Evolutionary conservation across 1,284 basidiomycete genomes (phyloP).

Genomic region (Rhodotorula sp.): DNA sequence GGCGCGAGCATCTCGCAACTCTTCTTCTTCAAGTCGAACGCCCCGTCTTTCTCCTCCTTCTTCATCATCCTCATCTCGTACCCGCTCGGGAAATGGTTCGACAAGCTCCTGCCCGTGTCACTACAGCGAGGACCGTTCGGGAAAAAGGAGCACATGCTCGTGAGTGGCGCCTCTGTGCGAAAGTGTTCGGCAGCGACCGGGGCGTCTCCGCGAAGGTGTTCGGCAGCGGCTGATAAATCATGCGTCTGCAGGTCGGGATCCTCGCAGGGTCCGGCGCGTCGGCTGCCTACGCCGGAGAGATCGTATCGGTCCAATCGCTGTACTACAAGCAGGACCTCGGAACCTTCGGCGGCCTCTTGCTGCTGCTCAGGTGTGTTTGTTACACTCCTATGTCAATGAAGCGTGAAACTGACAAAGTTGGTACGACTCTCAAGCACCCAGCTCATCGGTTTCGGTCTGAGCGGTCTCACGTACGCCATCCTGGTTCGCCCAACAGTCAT

Average conservation of each 20-base stretch:
- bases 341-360: conserved; percentile 49
- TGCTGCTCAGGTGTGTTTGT: conserved; percentile 50
- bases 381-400: no score
- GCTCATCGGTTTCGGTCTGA: conserved; percentile 57
- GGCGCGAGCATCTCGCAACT: conserved; percentile 49
- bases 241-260: conserved; percentile 10
- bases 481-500: conserved; percentile 48
- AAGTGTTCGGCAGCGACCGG: neutral
- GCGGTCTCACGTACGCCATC: conserved; percentile 50
- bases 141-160: conserved; percentile 52
- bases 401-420: no score
- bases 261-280: conserved; percentile 37
- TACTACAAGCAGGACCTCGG: conserved; percentile 45
- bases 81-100: conserved; percentile 33
- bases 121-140: conserved; percentile 57
- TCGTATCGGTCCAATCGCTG: conserved; percentile 47
- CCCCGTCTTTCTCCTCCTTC: conserved; percentile 56
- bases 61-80: conserved; percentile 56
- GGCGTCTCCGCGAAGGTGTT: neutral
- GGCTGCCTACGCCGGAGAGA: conserved; percentile 48
- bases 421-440: conserved; percentile 50
- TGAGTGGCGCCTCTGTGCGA: conserved; percentile 20
- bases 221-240: neutral
- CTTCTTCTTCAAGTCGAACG: conserved; percentile 55
- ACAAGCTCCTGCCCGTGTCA: conserved; percentile 22